Conservation (phyloP, 2,329 filamentous ascomycete genomes). For the Clarireedia hainanense region DNA sequence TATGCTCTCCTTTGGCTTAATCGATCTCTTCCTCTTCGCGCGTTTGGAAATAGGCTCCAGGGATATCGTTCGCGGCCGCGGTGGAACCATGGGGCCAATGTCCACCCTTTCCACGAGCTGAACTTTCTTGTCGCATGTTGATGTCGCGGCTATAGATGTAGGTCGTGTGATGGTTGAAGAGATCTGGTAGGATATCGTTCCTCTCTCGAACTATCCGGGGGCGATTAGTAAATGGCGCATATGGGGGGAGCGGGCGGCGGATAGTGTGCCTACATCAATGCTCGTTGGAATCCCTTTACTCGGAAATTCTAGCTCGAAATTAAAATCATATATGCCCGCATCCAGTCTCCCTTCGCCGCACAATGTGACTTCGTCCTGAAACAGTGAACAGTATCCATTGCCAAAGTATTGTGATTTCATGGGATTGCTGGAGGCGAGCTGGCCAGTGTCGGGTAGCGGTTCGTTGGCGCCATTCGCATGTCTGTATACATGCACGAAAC, state of each 20-base stretch:
- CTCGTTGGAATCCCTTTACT: conserved; percentile 72
- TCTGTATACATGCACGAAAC: conserved; percentile 73
- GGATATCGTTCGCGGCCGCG: conserved; percentile 75
- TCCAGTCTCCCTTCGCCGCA: conserved; percentile 72
- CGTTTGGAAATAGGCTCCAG: conserved; percentile 77
- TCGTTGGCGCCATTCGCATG: conserved; percentile 49
- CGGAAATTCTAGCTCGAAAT: conserved; percentile 66
- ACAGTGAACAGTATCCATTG: conserved; percentile 72
- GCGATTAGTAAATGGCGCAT: conserved; percentile 3
- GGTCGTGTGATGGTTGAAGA: conserved; percentile 85
- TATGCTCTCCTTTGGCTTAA: conserved; percentile 17
- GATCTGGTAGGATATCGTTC: conserved; percentile 85
- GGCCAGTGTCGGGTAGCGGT: conserved; percentile 29
- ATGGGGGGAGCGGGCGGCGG: neutral
- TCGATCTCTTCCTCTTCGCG: conserved; percentile 40
- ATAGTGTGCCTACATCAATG: conserved; percentile 66
- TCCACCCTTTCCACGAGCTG: conserved; percentile 77
- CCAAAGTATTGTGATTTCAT: conserved; percentile 51
- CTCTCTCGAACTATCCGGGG: conserved; percentile 73
- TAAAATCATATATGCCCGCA: conserved; percentile 70
- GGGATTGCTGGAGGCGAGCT: conserved; percentile 31
- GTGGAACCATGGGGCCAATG: conserved; percentile 64
- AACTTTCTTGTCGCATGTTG: conserved; percentile 74
- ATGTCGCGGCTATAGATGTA: conserved; percentile 73
- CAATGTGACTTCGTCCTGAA: conserved; percentile 73